Evolutionary conservation across 805 yeast genomes (phyloP).

Genomic region (Lachancea meyersii): DNA sequence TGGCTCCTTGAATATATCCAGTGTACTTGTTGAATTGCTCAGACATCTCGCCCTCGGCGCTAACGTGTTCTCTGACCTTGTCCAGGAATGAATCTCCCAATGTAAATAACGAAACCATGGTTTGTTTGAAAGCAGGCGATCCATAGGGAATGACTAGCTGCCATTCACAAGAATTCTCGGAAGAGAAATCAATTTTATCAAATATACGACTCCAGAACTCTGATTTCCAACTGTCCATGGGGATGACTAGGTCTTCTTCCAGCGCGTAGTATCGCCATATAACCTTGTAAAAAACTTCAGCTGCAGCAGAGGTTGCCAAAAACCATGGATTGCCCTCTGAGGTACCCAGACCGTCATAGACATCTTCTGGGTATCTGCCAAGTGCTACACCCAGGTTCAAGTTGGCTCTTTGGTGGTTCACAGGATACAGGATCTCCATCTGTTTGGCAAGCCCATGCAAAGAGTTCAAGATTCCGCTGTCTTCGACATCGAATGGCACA

Average conservation of each 20-base stretch:
- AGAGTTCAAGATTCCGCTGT: slow-evolving; percentile 54
- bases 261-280: slow-evolving; percentile 40
- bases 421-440: slow-evolving; percentile 71
- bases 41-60: slow-evolving; percentile 63
- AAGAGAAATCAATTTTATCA: slow-evolving; percentile 8
- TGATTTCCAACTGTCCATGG: slow-evolving; percentile 18
- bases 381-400: slow-evolving; percentile 51
- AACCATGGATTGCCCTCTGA: slow-evolving; percentile 95
- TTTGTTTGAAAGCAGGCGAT: slow-evolving; percentile 39
- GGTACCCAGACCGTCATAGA: slow-evolving; percentile 67
- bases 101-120: slow-evolving; percentile 42
- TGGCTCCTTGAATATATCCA: slow-evolving; percentile 87
- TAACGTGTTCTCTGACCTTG: slow-evolving; percentile 53
- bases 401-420: slow-evolving; percentile 49
- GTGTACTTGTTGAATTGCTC: slow-evolving; percentile 80
- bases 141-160: slow-evolving; percentile 25
- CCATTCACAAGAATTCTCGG: slow-evolving; percentile 12
- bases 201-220: slow-evolving; percentile 26
- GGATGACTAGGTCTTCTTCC: slow-evolving; percentile 41
- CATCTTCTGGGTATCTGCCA: slow-evolving; percentile 91
- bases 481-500: slow-evolving; percentile 60
- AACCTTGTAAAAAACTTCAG: slow-evolving; percentile 54
- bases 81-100: slow-evolving; percentile 65
- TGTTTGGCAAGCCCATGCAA: slow-evolving; percentile 54
- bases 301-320: slow-evolving; percentile 63